Percentiles rank a stretch among this genome's conserved stretches.
phyloP scores from a whole-genome alignment of 495 filamentous ascomycete genomes.

The Glarea lozoyensis region DNA sequence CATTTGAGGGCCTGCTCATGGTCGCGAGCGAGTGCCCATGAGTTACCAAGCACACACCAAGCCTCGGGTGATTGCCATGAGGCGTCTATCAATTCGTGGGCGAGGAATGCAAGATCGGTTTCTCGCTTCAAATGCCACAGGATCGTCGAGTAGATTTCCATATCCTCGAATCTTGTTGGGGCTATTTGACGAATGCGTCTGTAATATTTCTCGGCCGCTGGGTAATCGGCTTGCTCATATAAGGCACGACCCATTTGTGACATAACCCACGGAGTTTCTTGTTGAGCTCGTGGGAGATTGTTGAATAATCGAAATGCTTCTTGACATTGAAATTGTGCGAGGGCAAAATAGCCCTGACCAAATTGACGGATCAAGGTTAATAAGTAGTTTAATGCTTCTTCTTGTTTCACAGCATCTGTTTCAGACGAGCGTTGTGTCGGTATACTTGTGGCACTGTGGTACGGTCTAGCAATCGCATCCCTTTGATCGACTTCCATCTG shows the following conservation, averaged over 20 bases:
- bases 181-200: conserved; percentile 62
- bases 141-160: conserved; percentile 97
- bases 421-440: conserved; percentile 27
- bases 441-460: conserved; percentile 16
- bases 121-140: conserved; percentile 94
- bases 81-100: conserved; percentile 77
- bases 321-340: conserved; percentile 68
- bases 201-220: conserved; percentile 80
- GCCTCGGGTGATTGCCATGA: conserved; percentile 86
- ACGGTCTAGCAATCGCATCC: conserved; percentile 32
- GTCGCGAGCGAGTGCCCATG: conserved; percentile 88
- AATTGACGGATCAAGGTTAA: conserved; percentile 77
- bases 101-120: conserved; percentile 80
- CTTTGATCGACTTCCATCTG: conserved; percentile 59
- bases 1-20: conserved; percentile 91
- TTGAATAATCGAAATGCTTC: conserved; percentile 66
- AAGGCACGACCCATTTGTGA: conserved; percentile 81
- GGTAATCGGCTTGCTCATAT: conserved; percentile 79
- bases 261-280: conserved; percentile 92
- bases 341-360: conserved; percentile 65
- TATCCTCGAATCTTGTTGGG: conserved; percentile 76
- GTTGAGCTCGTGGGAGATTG: conserved; percentile 60
- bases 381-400: conserved; percentile 68
- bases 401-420: conserved; percentile 43
- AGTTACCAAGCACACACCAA: conserved; percentile 93